Evolutionary conservation across 768 basidiomycete genomes (phyloP).

Genomic region (Porpolomopsis calyptriformis): DNA sequence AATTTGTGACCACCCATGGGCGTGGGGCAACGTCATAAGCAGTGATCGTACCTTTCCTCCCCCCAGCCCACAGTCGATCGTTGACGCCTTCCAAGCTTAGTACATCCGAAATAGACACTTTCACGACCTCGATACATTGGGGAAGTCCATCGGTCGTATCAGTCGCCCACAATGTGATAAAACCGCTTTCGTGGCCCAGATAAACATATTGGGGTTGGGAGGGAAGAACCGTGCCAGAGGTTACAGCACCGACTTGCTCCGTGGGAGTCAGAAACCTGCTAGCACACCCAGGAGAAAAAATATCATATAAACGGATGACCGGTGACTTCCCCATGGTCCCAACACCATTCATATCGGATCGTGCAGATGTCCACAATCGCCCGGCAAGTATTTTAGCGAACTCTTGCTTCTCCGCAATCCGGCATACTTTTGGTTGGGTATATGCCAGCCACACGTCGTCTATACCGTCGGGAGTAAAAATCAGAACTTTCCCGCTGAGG

Average conservation of each 20-base stretch:
- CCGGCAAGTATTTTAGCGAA: constrained; percentile 68
- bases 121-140: constrained; percentile 62
- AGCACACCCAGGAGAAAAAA: constrained; percentile 48
- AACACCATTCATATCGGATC: constrained; percentile 38
- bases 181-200: constrained; percentile 88
- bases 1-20: constrained; percentile 83
- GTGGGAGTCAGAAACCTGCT: constrained; percentile 47
- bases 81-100: constrained; percentile 78
- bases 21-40: constrained; percentile 64
- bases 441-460: constrained; percentile 36
- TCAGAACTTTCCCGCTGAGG: constrained; percentile 71
- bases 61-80: constrained; percentile 79
- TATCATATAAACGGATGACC: constrained; percentile 72
- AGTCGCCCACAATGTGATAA: constrained; percentile 70
- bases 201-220: constrained; percentile 58
- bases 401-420: constrained; percentile 73
- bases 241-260: constrained; percentile 74
- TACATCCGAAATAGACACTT: constrained; percentile 73
- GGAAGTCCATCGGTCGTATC: constrained; percentile 47
- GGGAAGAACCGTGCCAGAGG: constrained; percentile 67
- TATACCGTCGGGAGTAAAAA: constrained; percentile 48
- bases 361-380: constrained; percentile 73
- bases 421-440: constrained; percentile 44
- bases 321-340: constrained; percentile 41
- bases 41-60: constrained; percentile 68